A percentile compares a stretch with the other conserved stretches of the same genome.
phyloP scores from a whole-genome alignment of 768 basidiomycete species.

The Mycena latifolia region DNA sequence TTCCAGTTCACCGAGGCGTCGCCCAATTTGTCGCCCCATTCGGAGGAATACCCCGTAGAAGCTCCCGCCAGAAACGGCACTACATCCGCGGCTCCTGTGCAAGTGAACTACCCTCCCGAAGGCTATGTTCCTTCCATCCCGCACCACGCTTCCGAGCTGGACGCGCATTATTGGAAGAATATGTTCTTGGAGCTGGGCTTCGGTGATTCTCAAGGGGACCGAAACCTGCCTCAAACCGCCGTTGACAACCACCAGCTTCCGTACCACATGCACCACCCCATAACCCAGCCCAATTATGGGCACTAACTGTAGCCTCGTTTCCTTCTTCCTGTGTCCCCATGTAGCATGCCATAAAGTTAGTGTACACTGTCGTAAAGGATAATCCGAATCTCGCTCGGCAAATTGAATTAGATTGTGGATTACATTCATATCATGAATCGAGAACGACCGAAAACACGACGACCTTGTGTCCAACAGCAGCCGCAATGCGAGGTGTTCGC shows the following conservation, averaged over 20 bases:
- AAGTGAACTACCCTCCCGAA: constrained; percentile 33
- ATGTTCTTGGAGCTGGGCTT: constrained; percentile 84
- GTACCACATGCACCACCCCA: constrained; percentile 46
- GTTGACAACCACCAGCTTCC: constrained; percentile 42
- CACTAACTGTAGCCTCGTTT: constrained; percentile 39
- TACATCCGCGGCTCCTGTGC: not conserved
- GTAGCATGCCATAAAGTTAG: constrained; percentile 36
- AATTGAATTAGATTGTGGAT: constrained; percentile 29
- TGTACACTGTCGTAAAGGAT: constrained; percentile 33
- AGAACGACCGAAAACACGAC: constrained; percentile 74
- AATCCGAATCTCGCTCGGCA: constrained; percentile 28
- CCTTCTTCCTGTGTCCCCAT: constrained; percentile 26
- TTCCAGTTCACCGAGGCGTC: constrained; percentile 58
- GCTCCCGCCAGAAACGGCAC: constrained; percentile 20
- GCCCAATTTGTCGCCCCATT: constrained; percentile 13
- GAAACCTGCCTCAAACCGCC: constrained; percentile 38
- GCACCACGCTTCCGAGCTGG: constrained; percentile 66
- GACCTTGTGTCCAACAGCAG: constrained; percentile 71
- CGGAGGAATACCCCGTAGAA: constrained; percentile 33
- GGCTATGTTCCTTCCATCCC: constrained; percentile 52
- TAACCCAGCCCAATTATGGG: constrained; percentile 46
- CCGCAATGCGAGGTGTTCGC: constrained; percentile 75
- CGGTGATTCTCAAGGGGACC: constrained; percentile 51
- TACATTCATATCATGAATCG: constrained; percentile 55
- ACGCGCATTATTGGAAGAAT: constrained; percentile 78